Base-by-base conservation (phyloP, 345 rosid species). In the Lumnitzera racemosa region DNA sequence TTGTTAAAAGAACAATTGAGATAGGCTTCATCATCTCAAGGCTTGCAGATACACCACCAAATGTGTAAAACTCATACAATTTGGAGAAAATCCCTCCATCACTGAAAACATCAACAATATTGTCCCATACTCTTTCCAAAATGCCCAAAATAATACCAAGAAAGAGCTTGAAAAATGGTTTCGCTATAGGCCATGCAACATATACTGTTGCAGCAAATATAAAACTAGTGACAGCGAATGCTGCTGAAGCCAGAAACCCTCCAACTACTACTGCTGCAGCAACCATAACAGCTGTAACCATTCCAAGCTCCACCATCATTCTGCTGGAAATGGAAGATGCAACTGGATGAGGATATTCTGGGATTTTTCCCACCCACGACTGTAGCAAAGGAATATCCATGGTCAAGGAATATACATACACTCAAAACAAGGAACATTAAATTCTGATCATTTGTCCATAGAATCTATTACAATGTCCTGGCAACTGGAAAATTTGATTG, bases 251-350 rank as follows among this genome's bases (percentile, higher is more conserved):
- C 65, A 91, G 67, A 66, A 88, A 88, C 4, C 95, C 98, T 67
- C 98, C 98, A 68, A 83, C 86, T 41, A 84, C 76, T 70, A 70
- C 88, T 66, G 98, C 90, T 2, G 96, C 95, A 16, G 95, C 84
- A 61, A 84, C 91, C 78, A 91, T 91, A 51, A 81, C 67, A 55
- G 96, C 95, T 24, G 96, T 80, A 64, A 91, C 79, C 96, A 88
- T 80, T 59, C 96, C 98, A 60, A 91, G 79, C 84, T 91, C 98
- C 62, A 86, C 96, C 88, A 88, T 84, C 81, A 88, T 75, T 79
- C 98, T 84, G 76, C 98, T 84, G 55, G 98, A 91, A 72, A 91
- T 91, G 51, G 96, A 88, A 65, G 95, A 91, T 25, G 96, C 98
- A 15, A 86, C 82, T 7, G 95, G 95, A 76, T 86, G 81, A 57